phyloP scores from a whole-genome alignment of 176 grass and related monocot species.

The Musa beccarii region DNA sequence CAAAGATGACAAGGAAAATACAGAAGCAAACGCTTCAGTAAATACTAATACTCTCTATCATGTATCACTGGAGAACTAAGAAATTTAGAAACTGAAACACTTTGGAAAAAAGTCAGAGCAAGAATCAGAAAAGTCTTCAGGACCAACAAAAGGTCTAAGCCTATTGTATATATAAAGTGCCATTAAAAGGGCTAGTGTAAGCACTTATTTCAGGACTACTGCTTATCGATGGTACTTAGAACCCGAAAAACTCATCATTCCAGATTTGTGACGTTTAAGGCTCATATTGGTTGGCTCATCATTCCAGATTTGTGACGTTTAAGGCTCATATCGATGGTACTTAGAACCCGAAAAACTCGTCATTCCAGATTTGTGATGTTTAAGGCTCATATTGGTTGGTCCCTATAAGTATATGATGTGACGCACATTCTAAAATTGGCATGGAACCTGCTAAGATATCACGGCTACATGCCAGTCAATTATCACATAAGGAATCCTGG shows the following conservation, averaged over 20 bases:
- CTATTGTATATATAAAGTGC: too few species aligned
- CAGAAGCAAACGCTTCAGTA: neutral
- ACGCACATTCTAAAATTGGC: neutral
- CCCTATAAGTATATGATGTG: neutral
- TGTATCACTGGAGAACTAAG: neutral
- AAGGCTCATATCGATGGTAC: neutral
- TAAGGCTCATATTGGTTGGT: neutral
- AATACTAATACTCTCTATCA: neutral
- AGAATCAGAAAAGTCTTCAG: neutral
- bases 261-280: neutral
- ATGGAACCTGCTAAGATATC: neutral
- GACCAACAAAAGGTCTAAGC: neutral
- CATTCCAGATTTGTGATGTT: neutral
- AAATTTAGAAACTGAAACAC: neutral
- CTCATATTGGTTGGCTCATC: neutral
- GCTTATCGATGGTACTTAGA: too few species aligned
- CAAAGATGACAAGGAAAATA: neutral
- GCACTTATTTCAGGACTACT: too few species aligned
- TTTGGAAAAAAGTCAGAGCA: neutral
- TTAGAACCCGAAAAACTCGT: neutral
- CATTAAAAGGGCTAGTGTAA: too few species aligned
- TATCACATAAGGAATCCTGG: neutral
- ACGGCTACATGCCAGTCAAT: neutral
- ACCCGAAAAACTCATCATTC: neutral
- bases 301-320: neutral